phyloP scores from a whole-genome alignment of 2,329 filamentous ascomycete species.

The Colletotrichum agaves region DNA sequence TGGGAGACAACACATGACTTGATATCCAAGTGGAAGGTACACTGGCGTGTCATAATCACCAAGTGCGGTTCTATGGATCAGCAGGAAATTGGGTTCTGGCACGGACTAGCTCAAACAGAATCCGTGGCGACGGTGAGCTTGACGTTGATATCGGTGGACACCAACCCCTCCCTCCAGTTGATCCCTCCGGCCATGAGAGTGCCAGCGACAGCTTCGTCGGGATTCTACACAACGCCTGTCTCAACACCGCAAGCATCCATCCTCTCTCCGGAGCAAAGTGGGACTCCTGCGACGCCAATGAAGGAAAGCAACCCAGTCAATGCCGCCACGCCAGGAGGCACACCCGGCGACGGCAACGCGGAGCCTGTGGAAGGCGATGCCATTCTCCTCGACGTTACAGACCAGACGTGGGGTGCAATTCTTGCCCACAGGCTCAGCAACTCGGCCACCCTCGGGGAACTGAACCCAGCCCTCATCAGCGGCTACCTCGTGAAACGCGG shows the following conservation, averaged over 20 bases:
- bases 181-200: slow-evolving; percentile 65
- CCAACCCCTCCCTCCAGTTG: slow-evolving; percentile 71
- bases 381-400: slow-evolving; percentile 76
- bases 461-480: slow-evolving; percentile 68
- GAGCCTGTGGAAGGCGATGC: slow-evolving; percentile 69
- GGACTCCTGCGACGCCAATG: slow-evolving; percentile 61
- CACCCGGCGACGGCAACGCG: slow-evolving; percentile 54
- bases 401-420: slow-evolving; percentile 81
- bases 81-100: slow-evolving; percentile 72
- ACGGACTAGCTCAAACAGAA: slow-evolving; percentile 62
- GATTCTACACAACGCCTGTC: slow-evolving; percentile 70
- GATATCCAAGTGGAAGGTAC: slow-evolving; percentile 74
- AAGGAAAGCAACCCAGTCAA: slow-evolving; percentile 48
- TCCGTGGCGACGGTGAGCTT: slow-evolving; percentile 62
- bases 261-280: slow-evolving; percentile 69
- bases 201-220: slow-evolving; percentile 54
- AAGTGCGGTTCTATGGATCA: slow-evolving; percentile 76
- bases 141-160: slow-evolving; percentile 73
- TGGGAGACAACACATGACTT: slow-evolving; percentile 83
- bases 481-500: slow-evolving; percentile 75
- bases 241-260: slow-evolving; percentile 71
- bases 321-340: slow-evolving; percentile 58
- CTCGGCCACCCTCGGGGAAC: slow-evolving; percentile 64
- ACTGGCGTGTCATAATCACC: slow-evolving; percentile 81
- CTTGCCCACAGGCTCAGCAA: slow-evolving; percentile 74